These are phyloP conservation scores for Hyphopichia khmerensis DNA, from an alignment of 1,139 yeast species.

Conservation along the genomic window DNA sequence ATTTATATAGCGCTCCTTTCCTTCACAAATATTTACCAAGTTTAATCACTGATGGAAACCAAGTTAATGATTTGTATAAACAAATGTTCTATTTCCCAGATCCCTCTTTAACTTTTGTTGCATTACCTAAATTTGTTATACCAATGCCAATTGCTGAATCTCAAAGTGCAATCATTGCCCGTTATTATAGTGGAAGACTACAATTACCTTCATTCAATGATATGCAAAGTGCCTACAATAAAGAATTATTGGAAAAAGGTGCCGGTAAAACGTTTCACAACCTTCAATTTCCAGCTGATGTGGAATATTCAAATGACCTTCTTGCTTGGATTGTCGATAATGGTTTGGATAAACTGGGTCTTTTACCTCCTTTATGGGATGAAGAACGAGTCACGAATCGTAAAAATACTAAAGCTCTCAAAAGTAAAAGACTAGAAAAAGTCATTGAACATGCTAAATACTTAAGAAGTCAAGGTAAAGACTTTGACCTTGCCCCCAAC, in stretches of 20 bases:
- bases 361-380: conserved; percentile 27
- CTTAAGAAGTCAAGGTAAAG: conserved; percentile 18
- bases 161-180: conserved; percentile 44
- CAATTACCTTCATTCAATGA: conserved; percentile 30
- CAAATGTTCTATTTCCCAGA: conserved; percentile 47
- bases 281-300: conserved; percentile 29
- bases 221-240: conserved; percentile 23
- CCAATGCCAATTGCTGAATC: conserved; percentile 52
- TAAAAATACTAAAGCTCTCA: conserved; percentile 15
- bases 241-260: conserved; percentile 22
- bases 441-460: conserved; percentile 19
- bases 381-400: conserved; percentile 16
- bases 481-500: conserved; percentile 1
- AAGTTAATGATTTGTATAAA: conserved; percentile 34
- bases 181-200: conserved; percentile 41
- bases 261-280: conserved; percentile 25
- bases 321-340: conserved; percentile 17
- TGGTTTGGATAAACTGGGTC: conserved; percentile 18
- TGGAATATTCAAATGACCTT: conserved; percentile 26
- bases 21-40: conserved; percentile 26
- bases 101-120: conserved; percentile 41
- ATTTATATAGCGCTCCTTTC: conserved; percentile 44
- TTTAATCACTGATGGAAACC: conserved; percentile 29
- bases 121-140: conserved; percentile 37
- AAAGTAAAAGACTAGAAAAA: conserved; percentile 17